Evolutionary conservation across 2,329 filamentous ascomycete species (phyloP).

Genomic region (Venturia pyrina): DNA sequence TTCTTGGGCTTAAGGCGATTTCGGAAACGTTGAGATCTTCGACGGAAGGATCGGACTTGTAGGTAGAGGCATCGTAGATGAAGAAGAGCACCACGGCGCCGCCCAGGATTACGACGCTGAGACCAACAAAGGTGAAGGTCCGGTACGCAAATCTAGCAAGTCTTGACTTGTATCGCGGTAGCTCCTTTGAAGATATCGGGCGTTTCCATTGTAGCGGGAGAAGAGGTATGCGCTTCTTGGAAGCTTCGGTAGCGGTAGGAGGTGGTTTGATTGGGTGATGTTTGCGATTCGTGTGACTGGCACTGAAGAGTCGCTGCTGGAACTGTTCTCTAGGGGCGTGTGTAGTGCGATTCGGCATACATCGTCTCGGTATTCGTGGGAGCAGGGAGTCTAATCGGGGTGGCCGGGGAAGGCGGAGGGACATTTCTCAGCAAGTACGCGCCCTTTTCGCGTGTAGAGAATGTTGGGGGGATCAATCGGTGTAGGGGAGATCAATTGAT

Average conservation of each 20-base stretch:
- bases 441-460: neutral
- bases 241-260: neutral
- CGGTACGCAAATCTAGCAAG: slow-evolving; percentile 52
- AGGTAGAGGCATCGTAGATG: slow-evolving; percentile 85
- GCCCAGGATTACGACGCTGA: slow-evolving; percentile 62
- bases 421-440: neutral
- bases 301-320: neutral
- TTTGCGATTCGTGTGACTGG: neutral
- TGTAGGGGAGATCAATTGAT: neutral
- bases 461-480: neutral
- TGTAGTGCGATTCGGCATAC: neutral
- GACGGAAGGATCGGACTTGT: slow-evolving; percentile 58
- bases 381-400: neutral
- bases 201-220: neutral
- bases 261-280: neutral
- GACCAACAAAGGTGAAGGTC: slow-evolving; percentile 61
- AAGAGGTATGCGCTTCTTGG: neutral
- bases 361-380: neutral
- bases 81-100: slow-evolving; percentile 74
- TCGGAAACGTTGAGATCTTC: slow-evolving; percentile 76
- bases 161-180: neutral
- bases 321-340: neutral
- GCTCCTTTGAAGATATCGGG: neutral
- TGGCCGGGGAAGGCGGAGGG: neutral
- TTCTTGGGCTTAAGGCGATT: slow-evolving; percentile 67